These are phyloP conservation scores for Dryas integrifolia DNA, from an alignment of 331 rosid genomes.

Conservation along the genomic window DNA sequence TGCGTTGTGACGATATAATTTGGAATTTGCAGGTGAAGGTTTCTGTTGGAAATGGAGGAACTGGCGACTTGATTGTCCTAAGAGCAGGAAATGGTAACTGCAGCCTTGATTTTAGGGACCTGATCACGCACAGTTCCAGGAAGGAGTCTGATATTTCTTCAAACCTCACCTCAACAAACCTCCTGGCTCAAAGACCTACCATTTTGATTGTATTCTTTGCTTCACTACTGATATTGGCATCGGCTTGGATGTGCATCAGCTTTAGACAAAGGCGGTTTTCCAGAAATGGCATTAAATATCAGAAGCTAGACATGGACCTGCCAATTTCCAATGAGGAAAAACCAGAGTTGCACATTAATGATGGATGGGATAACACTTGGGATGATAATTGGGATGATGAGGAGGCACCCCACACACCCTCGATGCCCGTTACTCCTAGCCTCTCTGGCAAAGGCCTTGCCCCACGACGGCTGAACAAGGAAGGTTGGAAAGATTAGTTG, in stretches of 20 bases:
- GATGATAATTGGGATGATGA: conserved; percentile 49
- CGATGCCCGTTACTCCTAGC: conserved; percentile 41
- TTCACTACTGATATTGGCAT: conserved; percentile 28
- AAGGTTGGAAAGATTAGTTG: conserved; percentile 44
- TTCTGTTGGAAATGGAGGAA: conserved; percentile 29
- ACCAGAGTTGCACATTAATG: conserved; percentile 24
- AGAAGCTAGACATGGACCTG: conserved; percentile 42
- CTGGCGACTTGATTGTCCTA: conserved; percentile 26
- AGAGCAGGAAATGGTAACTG: conserved; percentile 36
- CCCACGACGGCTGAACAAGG: conserved; percentile 46
- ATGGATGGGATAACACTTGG: conserved; percentile 55
- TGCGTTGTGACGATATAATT: conserved; percentile 7
- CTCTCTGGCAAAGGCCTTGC: conserved; percentile 46
- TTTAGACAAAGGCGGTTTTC: conserved; percentile 25
- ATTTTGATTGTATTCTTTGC: conserved; percentile 30
- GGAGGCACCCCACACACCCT: conserved; percentile 48
- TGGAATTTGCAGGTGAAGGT: conserved; percentile 38
- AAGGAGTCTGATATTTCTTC: conserved; percentile 27
- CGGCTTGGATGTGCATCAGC: conserved; percentile 32
- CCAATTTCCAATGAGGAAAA: conserved; percentile 34
- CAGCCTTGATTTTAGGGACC: conserved; percentile 45
- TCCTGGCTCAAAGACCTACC: conserved; percentile 25
- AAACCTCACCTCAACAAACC: conserved; percentile 21
- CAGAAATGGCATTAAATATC: conserved; percentile 28
- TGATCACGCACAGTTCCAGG: conserved; percentile 14